These are phyloP conservation scores for Calonectria fujianensis DNA, from an alignment of 2,329 filamentous ascomycete species.

Conservation along the genomic window DNA sequence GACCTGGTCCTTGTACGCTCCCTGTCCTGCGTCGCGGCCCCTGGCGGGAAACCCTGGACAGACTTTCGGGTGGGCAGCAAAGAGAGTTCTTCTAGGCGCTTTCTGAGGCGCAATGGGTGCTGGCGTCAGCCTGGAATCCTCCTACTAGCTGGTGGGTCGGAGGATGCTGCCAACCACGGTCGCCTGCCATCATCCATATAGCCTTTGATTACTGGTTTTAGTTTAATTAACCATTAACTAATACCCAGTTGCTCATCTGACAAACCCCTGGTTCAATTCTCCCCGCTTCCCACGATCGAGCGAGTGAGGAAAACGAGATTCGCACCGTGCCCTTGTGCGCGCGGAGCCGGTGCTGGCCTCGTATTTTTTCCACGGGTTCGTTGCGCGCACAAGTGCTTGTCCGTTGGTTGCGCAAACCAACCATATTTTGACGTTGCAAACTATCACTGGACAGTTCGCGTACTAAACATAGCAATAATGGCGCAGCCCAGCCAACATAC, in stretches of 20 bases:
- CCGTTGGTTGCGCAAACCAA: neutral
- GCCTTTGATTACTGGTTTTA: conserved; percentile 26
- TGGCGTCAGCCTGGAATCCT: conserved; percentile 11
- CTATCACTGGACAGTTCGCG: neutral
- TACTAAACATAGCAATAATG: conserved; percentile 16
- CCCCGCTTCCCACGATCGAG: neutral
- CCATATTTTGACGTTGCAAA: neutral
- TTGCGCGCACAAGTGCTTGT: neutral
- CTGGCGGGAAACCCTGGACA: neutral
- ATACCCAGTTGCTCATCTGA: conserved; percentile 17
- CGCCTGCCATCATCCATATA: conserved; percentile 9
- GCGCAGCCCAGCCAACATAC: conserved; percentile 8
- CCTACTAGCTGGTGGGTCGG: neutral
- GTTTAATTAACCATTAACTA: conserved; percentile 14
- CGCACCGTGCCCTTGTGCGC: neutral
- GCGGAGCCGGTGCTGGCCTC: neutral
- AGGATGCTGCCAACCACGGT: conserved; percentile 1
- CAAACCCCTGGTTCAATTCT: neutral
- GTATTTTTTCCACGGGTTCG: neutral
- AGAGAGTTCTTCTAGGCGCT: conserved; percentile 10
- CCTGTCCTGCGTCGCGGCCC: neutral
- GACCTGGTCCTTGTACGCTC: neutral
- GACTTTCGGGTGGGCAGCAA: conserved; percentile 1
- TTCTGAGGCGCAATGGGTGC: neutral
- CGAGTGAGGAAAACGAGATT: conserved; percentile 1